Conservation (phyloP, 768 basidiomycete genomes). For the Mrakia frigida region DNA sequence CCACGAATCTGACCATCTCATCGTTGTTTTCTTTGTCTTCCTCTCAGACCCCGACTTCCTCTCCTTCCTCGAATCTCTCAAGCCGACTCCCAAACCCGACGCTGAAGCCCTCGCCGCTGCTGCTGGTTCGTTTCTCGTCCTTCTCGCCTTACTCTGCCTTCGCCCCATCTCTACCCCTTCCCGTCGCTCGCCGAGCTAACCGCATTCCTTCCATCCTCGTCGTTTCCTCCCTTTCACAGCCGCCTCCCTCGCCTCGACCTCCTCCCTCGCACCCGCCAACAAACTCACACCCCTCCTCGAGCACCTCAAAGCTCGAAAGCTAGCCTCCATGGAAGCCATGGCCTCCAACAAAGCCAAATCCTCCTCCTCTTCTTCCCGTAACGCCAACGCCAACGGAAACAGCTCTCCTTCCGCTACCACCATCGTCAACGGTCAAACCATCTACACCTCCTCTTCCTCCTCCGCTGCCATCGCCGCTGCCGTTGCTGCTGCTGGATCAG, state of each 20-base stretch:
- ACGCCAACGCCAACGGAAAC: background rate
- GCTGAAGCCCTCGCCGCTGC: conserved; percentile 49
- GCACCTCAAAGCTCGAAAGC: conserved; percentile 80
- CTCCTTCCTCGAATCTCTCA: conserved; percentile 67
- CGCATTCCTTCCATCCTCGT: background rate
- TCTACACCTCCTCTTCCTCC: background rate
- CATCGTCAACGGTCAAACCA: background rate
- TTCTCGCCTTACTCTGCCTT: conserved; percentile 12
- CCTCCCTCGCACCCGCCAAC: conserved; percentile 43
- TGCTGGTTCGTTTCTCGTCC: conserved; percentile 8
- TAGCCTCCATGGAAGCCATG: conserved; percentile 22
- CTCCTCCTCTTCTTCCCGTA: background rate
- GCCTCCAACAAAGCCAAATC: background rate
- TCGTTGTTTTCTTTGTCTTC: background rate
- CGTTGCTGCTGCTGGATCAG: background rate
- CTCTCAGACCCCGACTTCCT: conserved; percentile 45
- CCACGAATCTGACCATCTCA: background rate
- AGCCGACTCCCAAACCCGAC: conserved; percentile 48
- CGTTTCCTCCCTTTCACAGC: background rate
- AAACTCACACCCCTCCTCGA: conserved; percentile 89
- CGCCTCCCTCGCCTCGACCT: background rate
- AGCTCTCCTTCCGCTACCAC: background rate
- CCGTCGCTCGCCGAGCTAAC: background rate
- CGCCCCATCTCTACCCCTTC: background rate
- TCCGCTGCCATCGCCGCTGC: background rate